Evolutionary conservation across 1,284 basidiomycete species (phyloP).

Genomic region (Trametes hirsuta): DNA sequence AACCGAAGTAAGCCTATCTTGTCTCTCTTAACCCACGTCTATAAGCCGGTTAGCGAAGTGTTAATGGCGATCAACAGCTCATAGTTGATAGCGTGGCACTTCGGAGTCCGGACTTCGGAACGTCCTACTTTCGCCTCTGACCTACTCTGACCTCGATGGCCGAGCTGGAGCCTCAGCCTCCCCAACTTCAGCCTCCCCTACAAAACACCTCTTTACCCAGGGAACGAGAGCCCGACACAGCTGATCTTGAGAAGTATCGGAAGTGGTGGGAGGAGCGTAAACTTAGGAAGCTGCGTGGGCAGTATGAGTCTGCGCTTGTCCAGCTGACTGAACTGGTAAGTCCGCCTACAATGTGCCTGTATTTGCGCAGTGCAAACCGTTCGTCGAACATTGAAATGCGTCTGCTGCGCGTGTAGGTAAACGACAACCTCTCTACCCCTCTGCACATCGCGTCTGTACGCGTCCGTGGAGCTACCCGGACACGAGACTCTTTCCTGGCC

Average conservation of each 20-base stretch:
- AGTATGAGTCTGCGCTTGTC: constrained; percentile 75
- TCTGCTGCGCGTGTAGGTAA: constrained; percentile 52
- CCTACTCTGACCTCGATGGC: constrained; percentile 18
- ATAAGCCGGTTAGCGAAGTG: background rate
- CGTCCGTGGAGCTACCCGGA: constrained; percentile 75
- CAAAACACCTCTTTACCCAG: constrained; percentile 54
- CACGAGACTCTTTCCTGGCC: constrained; percentile 80
- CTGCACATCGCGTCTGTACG: constrained; percentile 76
- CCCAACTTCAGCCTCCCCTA: constrained; percentile 52
- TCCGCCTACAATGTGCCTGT: constrained; percentile 14
- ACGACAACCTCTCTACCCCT: constrained; percentile 60
- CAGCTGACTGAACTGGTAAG: constrained; percentile 75
- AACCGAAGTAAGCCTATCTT: too few relatives aligned
- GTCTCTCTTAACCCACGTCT: too few relatives aligned
- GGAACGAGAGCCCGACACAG: constrained; percentile 53
- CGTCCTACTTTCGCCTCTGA: background rate
- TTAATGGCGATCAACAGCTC: too few relatives aligned
- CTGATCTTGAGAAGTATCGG: constrained; percentile 54
- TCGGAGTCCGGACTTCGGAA: background rate
- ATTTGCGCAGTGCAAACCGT: background rate
- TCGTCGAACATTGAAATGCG: background rate
- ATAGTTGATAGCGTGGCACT: too few relatives aligned
- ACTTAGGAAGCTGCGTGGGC: constrained; percentile 67
- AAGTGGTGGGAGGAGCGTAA: constrained; percentile 75
- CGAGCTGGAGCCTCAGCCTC: constrained; percentile 32